Evolutionary conservation across 2,329 filamentous ascomycete species (phyloP).

Genomic region (Dactylellina parvicollis): DNA sequence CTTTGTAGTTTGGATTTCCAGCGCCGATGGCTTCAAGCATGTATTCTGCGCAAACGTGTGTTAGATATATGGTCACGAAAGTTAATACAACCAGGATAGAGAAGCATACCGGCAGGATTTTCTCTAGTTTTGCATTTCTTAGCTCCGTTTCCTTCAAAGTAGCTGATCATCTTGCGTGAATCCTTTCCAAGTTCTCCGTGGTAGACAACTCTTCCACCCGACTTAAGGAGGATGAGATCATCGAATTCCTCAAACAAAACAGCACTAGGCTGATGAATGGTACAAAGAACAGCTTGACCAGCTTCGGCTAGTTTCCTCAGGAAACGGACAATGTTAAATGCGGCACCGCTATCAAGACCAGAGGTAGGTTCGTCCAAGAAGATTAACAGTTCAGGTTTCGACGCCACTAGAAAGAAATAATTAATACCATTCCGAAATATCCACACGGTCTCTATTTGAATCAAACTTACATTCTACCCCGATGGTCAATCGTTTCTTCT

Average conservation of each 20-base stretch:
- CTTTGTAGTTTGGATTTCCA: conserved; percentile 70
- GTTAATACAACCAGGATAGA: background rate
- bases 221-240: conserved; percentile 67
- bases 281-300: conserved; percentile 70
- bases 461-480: conserved; percentile 17
- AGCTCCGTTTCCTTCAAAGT: conserved; percentile 67
- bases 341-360: conserved; percentile 69
- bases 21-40: conserved; percentile 71
- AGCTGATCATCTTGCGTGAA: conserved; percentile 65
- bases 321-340: conserved; percentile 72
- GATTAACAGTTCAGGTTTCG: conserved; percentile 70
- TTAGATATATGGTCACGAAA: conserved; percentile 63
- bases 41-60: conserved; percentile 61
- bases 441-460: background rate
- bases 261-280: conserved; percentile 70
- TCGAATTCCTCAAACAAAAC: conserved; percentile 70
- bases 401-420: conserved; percentile 68
- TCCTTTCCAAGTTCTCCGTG: conserved; percentile 68
- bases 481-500: conserved; percentile 68
- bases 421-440: background rate
- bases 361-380: conserved; percentile 73
- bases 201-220: conserved; percentile 67
- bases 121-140: conserved; percentile 64
- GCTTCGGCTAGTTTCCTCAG: conserved; percentile 70
- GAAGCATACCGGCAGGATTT: conserved; percentile 63